phyloP scores from a whole-genome alignment of 805 yeast species.

The Saturnispora kantuleensis region DNA sequence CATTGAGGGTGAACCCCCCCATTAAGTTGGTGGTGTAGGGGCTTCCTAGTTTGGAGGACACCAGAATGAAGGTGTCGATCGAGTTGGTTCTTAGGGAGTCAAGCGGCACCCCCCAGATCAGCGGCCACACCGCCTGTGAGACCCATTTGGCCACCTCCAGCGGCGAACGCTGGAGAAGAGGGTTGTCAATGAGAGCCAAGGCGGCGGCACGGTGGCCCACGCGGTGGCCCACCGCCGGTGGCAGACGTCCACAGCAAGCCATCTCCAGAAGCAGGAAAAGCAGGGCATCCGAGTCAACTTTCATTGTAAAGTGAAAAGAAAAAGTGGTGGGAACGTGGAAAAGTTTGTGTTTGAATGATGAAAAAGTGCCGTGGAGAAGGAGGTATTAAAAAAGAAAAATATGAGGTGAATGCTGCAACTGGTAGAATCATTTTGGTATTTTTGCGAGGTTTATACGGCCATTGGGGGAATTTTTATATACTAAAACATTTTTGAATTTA shows the following conservation, averaged over 20 bases:
- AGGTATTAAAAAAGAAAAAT: no score
- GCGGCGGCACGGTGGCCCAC: constrained; percentile 15
- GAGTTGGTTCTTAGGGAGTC: constrained; percentile 91
- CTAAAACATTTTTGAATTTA: no score
- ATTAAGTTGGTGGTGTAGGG: constrained; percentile 31
- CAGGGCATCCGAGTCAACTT: constrained; percentile 1
- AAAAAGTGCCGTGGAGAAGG: no score
- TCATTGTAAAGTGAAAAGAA: not conserved
- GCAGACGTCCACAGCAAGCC: not conserved
- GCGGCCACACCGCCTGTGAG: constrained; percentile 86
- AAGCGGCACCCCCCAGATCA: constrained; percentile 73
- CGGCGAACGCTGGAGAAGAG: constrained; percentile 20
- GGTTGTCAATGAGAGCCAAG: constrained; percentile 35
- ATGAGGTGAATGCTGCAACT: no score
- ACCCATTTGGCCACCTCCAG: constrained; percentile 84
- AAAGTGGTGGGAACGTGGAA: not conserved
- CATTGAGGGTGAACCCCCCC: not conserved
- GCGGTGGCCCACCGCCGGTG: constrained; percentile 3
- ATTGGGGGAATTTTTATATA: no score
- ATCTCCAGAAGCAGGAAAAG: constrained; percentile 1
- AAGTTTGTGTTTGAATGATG: not conserved
- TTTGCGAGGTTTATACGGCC: no score
- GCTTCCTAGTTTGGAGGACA: constrained; percentile 48
- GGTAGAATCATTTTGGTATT: no score
- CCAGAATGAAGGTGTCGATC: constrained; percentile 69